phyloP scores from a whole-genome alignment of 129 eudicot genomes.

The Flaveria robusta region DNA sequence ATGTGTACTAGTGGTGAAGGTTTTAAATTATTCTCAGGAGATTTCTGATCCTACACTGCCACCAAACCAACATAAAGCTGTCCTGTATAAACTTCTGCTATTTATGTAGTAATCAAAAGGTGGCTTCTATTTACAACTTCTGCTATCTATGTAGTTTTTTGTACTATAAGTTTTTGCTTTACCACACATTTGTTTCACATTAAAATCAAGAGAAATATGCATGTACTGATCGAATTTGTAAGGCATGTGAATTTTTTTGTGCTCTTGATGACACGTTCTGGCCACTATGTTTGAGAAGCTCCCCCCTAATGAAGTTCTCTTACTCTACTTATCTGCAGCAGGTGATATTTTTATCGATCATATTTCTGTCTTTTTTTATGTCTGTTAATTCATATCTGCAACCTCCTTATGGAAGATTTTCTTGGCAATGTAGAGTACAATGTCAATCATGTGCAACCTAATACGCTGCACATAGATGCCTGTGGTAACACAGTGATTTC shows the following conservation, averaged over 20 bases:
- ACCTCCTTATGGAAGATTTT: constrained; percentile 22
- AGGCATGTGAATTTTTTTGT: constrained; percentile 21
- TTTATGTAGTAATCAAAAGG: constrained; percentile 14
- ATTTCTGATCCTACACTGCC: constrained; percentile 90
- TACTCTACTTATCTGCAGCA: constrained; percentile 78
- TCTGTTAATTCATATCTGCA: constrained; percentile 12
- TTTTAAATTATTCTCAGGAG: constrained; percentile 58
- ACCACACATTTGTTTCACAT: background rate
- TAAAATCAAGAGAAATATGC: constrained; percentile 9
- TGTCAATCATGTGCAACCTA: constrained; percentile 47
- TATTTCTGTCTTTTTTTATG: background rate
- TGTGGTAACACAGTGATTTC: constrained; percentile 38
- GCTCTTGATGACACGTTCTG: constrained; percentile 58
- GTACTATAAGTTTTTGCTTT: background rate
- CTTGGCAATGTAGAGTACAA: constrained; percentile 43
- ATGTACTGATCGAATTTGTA: background rate
- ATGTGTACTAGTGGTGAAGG: constrained; percentile 55
- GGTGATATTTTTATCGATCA: constrained; percentile 39
- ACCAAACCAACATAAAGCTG: constrained; percentile 87
- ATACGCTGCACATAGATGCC: constrained; percentile 37
- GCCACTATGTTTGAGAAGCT: no score
- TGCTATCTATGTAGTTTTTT: background rate
- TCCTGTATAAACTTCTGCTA: no score
- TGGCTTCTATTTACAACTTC: background rate
- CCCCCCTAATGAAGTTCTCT: constrained; percentile 86